Conservation (phyloP, 345 rosid species). For the Erysimum cheiranthoides region DNA sequence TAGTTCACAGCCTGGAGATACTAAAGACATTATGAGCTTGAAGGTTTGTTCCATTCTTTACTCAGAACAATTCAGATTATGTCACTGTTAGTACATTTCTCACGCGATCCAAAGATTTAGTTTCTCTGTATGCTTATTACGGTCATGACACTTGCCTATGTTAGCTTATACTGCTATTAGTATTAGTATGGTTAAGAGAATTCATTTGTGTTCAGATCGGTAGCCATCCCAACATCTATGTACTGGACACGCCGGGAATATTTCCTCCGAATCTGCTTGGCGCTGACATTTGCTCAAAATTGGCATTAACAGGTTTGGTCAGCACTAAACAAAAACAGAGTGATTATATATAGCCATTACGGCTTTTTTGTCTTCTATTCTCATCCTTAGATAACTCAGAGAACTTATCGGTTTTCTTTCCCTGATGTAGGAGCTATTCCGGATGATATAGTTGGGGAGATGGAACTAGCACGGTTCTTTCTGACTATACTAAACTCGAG, state of each 20-base stretch:
- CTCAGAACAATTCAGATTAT: not conserved
- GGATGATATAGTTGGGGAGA: conserved; percentile 58
- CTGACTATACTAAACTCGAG: conserved; percentile 64
- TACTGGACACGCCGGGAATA: conserved; percentile 86
- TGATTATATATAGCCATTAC: not conserved
- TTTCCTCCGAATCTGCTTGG: conserved; percentile 65
- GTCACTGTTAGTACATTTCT: not conserved
- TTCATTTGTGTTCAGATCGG: conserved; percentile 56
- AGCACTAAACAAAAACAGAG: conserved; percentile 20
- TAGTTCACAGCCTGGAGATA: conserved; percentile 84
- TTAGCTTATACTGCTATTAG: not conserved
- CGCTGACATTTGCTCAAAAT: conserved; percentile 67
- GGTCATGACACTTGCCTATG: not conserved
- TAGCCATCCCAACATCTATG: conserved; percentile 81
- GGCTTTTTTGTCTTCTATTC: too few species aligned
- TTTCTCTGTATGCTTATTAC: not conserved
- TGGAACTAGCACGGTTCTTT: conserved; percentile 62
- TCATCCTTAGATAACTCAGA: too few species aligned
- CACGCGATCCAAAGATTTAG: not conserved
- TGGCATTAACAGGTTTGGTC: conserved; percentile 75
- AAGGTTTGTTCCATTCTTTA: conserved; percentile 54
- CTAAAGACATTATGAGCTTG: conserved; percentile 82
- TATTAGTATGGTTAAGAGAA: not conserved
- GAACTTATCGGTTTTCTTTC: not conserved
- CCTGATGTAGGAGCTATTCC: conserved; percentile 65